Conservation (phyloP, 805 yeast species). For the Torulaspora maleeae region DNA sequence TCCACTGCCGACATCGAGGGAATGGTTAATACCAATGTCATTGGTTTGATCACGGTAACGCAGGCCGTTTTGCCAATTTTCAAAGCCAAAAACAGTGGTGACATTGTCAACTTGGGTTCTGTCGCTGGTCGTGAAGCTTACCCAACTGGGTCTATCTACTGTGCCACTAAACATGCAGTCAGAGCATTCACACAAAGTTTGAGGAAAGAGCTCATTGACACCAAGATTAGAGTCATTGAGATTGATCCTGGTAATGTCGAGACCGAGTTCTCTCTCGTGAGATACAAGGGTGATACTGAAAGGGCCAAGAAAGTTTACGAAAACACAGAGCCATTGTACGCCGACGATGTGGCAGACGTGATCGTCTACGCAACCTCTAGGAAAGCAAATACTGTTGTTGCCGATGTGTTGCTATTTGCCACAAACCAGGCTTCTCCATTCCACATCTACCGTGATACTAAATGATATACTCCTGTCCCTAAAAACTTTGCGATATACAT, state of each 20-base stretch:
- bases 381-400: conserved; percentile 54
- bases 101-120: conserved; percentile 69
- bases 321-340: conserved; percentile 51
- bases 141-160: conserved; percentile 74
- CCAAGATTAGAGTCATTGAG: conserved; percentile 62
- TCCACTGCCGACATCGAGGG: conserved; percentile 56
- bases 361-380: conserved; percentile 56
- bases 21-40: conserved; percentile 83
- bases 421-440: conserved; percentile 77
- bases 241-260: conserved; percentile 68
- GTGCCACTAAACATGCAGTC: conserved; percentile 70
- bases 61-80: conserved; percentile 71
- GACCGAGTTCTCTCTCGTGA: conserved; percentile 58
- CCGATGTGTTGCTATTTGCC: conserved; percentile 79
- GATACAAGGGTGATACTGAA: conserved; percentile 53
- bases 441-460: conserved; percentile 48
- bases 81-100: conserved; percentile 66
- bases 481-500: background rate
- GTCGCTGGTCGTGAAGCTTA: conserved; percentile 77
- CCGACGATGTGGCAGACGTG: conserved; percentile 58
- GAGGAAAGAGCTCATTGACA: conserved; percentile 69
- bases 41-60: conserved; percentile 79
- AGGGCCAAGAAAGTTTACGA: conserved; percentile 54
- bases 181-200: conserved; percentile 66
- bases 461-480: background rate